Evolutionary conservation across 2,329 filamentous ascomycete species (phyloP).

Genomic region (Gaeumannomyces tritici): DNA sequence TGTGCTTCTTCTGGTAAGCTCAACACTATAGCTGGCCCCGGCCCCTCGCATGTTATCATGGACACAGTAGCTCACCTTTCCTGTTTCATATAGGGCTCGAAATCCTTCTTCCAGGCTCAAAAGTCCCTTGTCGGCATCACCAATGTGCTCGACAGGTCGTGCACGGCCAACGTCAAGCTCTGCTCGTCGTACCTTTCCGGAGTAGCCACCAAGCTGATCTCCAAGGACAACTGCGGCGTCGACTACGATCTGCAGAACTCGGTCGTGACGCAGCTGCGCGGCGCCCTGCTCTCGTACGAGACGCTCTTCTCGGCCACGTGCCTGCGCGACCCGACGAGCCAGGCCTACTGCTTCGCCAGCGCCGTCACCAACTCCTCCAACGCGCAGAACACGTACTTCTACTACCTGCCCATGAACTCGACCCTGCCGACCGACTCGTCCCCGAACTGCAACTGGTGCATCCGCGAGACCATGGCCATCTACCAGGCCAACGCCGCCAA

Average conservation of each 20-base stretch:
- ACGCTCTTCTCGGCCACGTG: conserved; percentile 75
- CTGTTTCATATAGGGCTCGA: conserved; percentile 55
- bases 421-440: conserved; percentile 54
- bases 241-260: conserved; percentile 62
- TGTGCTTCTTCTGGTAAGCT: conserved; percentile 64
- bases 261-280: conserved; percentile 63
- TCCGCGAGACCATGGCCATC: conserved; percentile 72
- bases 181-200: conserved; percentile 58
- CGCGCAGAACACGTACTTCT: conserved; percentile 67
- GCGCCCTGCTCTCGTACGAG: conserved; percentile 67
- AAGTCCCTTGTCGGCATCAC: conserved; percentile 65
- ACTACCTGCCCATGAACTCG: conserved; percentile 75
- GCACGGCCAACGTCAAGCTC: conserved; percentile 52
- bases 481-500: conserved; percentile 63
- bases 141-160: conserved; percentile 69
- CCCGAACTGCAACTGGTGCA: conserved; percentile 69
- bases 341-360: conserved; percentile 72
- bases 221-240: conserved; percentile 53
- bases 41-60: not conserved
- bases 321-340: conserved; percentile 54
- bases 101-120: conserved; percentile 71
- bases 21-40: conserved; percentile 1
- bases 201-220: conserved; percentile 57
- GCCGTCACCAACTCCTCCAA: conserved; percentile 69
- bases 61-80: not conserved